Percentiles rank a stretch among this genome's conserved stretches.
Conservation (phyloP, 31 red algal genomes). For the Odonthalia washingtoniensis region DNA sequence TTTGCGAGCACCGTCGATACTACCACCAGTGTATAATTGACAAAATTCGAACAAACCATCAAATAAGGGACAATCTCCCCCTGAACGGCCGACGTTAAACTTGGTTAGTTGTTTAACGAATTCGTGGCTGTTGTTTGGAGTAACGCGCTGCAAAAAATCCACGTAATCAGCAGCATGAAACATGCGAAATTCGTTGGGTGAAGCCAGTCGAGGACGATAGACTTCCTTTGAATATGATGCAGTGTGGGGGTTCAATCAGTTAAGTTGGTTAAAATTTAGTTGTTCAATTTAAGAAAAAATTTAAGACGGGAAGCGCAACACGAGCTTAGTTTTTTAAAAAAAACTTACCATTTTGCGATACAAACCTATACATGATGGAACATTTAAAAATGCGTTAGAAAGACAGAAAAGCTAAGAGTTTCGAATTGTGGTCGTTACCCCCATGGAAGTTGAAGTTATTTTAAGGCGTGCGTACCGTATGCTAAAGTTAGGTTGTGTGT, state of each 20-base stretch:
- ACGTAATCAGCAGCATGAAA: conserved; percentile 98
- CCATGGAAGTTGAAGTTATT: no score
- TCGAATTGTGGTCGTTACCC: no score
- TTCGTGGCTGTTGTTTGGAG: conserved; percentile 90
- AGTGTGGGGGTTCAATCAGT: neutral
- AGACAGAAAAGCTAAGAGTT: neutral
- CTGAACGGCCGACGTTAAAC: conserved; percentile 89
- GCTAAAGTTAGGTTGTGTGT: conserved; percentile 91
- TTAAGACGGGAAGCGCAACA: neutral
- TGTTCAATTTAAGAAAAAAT: no score
- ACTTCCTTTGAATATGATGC: conserved; percentile 70
- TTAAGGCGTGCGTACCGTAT: conserved; percentile 75
- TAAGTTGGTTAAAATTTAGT: no score
- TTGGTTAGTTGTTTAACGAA: conserved; percentile 70
- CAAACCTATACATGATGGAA: conserved; percentile 63
- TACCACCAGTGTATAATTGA: conserved; percentile 85
- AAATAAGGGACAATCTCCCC: conserved; percentile 97
- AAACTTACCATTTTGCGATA: conserved; percentile 86
- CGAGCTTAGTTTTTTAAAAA: no score
- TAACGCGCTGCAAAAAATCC: conserved; percentile 89
- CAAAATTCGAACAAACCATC: conserved; percentile 99
- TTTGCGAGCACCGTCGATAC: conserved; percentile 91
- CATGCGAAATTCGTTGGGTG: conserved; percentile 78
- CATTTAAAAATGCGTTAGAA: no score
- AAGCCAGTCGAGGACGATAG: conserved; percentile 84